Evolutionary conservation across 2,329 filamentous ascomycete genomes (phyloP), one percentile per base, ranked within the genome.

Genomic region (Camptophora hylomeconis): DNA sequence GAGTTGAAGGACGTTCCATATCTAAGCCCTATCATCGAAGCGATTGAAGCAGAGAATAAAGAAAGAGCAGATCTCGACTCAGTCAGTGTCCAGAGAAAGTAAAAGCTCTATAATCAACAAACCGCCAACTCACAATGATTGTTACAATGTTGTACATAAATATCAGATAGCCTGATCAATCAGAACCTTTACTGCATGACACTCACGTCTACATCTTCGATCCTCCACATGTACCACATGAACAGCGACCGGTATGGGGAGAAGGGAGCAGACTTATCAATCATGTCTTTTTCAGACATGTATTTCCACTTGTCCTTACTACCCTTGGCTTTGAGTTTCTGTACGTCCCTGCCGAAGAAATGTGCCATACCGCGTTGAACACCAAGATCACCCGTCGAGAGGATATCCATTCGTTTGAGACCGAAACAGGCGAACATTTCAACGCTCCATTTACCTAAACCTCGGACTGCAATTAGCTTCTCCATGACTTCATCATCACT

Each of bases 171-270:
- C n/a, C n/a, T n/a, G n/a, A n/a, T n/a, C n/a, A n/a, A n/a, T n/a
- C n/a, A n/a, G n/a, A n/a, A n/a, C n/a, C n/a, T n/a, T n/a, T n/a
- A n/a, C n/a, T n/a, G n/a, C n/a, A n/a, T n/a, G n/a, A n/a, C n/a
- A n/a, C n/a, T n/a, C n/a, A n/a, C n/a, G n/a, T 92, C 79, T 3
- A 83, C 82, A 48, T 83, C 73, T 49, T 78, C 79, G 7, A 87
- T 74, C 35, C 78, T 65, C 86, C 87, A 94, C 80, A 93, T 92
- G 51, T 92, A 92, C 86, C 86, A 94, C 86, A 94, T 94, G 48
- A 93, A 93, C 23, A 94, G 52, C 45, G 78, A 89, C 48, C 86
- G 76, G 56, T 92, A 95, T 3, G 87, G 89, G 33, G 69, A 67
- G 53, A 92, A 98, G 48, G 65, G 72, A 33, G 76, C 79, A 8